phyloP scores from a whole-genome alignment of 768 basidiomycete species.

The Exidia glandulosa region DNA sequence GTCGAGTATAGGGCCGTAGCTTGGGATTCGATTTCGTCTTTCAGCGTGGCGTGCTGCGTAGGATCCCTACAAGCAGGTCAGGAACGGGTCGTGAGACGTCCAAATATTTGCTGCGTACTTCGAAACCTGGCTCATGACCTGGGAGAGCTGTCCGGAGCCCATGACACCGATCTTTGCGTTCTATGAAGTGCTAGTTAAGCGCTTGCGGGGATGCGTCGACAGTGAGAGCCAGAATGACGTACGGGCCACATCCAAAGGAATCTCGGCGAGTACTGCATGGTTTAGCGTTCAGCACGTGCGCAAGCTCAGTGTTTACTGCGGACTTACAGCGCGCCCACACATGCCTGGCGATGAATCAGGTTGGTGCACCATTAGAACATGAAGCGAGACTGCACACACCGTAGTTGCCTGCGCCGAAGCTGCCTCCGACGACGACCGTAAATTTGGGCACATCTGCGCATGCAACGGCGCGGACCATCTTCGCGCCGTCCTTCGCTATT shows the following conservation, averaged over 20 bases:
- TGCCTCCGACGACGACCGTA: constrained; percentile 86
- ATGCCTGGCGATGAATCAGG: constrained; percentile 45
- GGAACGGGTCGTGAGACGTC: not conserved
- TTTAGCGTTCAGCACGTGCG: not conserved
- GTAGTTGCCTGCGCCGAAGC: constrained; percentile 92
- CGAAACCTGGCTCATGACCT: constrained; percentile 86
- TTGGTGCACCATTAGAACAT: constrained; percentile 2
- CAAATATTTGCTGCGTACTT: constrained; percentile 35
- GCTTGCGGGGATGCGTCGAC: not conserved
- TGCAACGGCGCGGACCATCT: constrained; percentile 93
- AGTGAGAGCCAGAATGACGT: constrained; percentile 19
- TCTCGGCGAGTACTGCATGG: constrained; percentile 76
- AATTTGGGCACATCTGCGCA: constrained; percentile 92
- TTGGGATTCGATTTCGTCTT: constrained; percentile 78
- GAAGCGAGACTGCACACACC: constrained; percentile 38
- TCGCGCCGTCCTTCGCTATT: constrained; percentile 92
- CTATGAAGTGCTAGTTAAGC: constrained; percentile 22
- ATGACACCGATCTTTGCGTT: constrained; percentile 92
- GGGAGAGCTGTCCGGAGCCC: constrained; percentile 87
- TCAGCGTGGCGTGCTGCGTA: constrained; percentile 59
- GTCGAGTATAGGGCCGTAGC: constrained; percentile 82
- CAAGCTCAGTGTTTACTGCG: not conserved
- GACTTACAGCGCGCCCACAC: constrained; percentile 81
- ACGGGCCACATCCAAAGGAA: constrained; percentile 99
- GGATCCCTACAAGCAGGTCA: constrained; percentile 47